phyloP scores from a whole-genome alignment of 371 early-diverging fungal species.

The Apophysomyces sp. region DNA sequence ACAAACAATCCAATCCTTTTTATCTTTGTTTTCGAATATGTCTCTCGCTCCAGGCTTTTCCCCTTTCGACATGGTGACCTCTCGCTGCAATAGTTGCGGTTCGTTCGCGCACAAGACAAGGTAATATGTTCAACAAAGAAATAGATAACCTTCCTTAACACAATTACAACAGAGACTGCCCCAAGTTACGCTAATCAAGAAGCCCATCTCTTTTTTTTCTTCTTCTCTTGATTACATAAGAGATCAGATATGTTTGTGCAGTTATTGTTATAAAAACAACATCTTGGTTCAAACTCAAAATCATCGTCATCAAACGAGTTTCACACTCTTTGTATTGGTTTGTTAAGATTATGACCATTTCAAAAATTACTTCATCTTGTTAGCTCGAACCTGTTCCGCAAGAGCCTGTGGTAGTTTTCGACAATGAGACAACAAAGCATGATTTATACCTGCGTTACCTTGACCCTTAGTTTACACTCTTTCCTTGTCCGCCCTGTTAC shows the following conservation, averaged over 20 bases:
- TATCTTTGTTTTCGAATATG: not conserved
- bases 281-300: too few species aligned
- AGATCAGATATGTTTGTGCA: too few species aligned
- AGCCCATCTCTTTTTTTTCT: not conserved
- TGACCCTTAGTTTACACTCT: conserved; percentile 61
- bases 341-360: too few species aligned
- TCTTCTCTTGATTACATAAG: not conserved
- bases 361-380: not conserved
- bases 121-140: not conserved
- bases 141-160: not conserved
- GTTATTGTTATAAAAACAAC: too few species aligned
- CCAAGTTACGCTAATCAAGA: not conserved
- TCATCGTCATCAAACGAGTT: too few species aligned
- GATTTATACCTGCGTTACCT: conserved; percentile 26
- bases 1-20: too few species aligned
- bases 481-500: conserved; percentile 57
- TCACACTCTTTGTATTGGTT: too few species aligned
- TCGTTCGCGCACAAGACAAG: not conserved
- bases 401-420: not conserved
- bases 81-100: not conserved
- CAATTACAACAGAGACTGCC: not conserved
- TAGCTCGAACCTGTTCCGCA: not conserved
- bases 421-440: not conserved
- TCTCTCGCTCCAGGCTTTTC: not conserved
- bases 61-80: not conserved